Conservation (phyloP, 345 rosid genomes). For the Arabis alpina region DNA sequence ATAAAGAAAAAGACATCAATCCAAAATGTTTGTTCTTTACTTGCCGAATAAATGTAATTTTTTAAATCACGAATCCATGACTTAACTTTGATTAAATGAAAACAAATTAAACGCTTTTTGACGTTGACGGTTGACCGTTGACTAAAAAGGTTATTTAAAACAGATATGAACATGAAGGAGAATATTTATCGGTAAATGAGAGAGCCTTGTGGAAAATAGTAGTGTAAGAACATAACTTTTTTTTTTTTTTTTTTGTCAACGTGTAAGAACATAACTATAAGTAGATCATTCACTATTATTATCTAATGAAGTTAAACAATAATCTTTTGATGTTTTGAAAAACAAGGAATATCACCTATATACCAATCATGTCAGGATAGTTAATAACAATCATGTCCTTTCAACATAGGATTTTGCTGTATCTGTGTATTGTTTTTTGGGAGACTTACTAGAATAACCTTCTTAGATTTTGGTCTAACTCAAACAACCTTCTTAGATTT, state of each 20-base stretch:
- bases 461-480: too few relatives aligned
- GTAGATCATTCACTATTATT: background rate
- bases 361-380: background rate
- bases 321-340: too few relatives aligned
- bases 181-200: background rate
- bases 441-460: too few relatives aligned
- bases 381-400: background rate
- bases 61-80: background rate
- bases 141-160: background rate
- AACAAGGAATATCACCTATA: background rate
- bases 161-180: slow-evolving; percentile 1
- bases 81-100: background rate
- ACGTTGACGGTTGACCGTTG: slow-evolving; percentile 32
- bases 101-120: slow-evolving; percentile 13
- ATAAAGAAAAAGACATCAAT: background rate
- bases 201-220: slow-evolving; percentile 9
- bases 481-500: too few relatives aligned
- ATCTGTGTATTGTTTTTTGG: background rate
- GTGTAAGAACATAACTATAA: too few relatives aligned
- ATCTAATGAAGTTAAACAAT: slow-evolving; percentile 17
- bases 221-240: slow-evolving; percentile 1
- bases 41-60: background rate
- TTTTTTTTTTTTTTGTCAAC: too few relatives aligned
- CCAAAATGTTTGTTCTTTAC: slow-evolving; percentile 10
- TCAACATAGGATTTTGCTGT: background rate